Conservation (phyloP, 805 yeast genomes). For the Pichia cephalocereana region DNA sequence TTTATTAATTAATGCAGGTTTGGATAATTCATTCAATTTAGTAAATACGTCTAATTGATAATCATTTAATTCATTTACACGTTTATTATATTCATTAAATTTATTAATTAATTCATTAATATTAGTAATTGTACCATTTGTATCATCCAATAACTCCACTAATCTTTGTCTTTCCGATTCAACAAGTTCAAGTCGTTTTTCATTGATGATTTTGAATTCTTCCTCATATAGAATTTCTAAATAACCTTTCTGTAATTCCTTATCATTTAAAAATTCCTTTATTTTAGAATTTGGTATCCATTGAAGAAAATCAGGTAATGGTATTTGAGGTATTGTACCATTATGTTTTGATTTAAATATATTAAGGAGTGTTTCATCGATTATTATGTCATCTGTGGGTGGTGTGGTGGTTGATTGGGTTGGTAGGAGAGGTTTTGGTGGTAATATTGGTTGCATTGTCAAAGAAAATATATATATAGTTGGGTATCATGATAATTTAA, state of each 20-base stretch:
- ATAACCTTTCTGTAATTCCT: conserved; percentile 14
- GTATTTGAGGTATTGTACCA: conserved; percentile 1
- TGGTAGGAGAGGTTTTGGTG: not conserved
- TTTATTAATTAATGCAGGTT: conserved; percentile 26
- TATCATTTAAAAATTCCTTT: conserved; percentile 12
- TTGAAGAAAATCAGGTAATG: conserved; percentile 16
- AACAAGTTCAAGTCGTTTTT: conserved; percentile 23
- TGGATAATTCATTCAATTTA: conserved; percentile 24
- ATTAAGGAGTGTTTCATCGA: not conserved
- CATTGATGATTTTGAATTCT: conserved; percentile 8
- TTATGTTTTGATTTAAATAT: not conserved
- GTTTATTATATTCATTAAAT: not conserved
- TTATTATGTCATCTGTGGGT: too few relatives aligned
- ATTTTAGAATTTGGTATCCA: conserved; percentile 18
- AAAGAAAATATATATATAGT: too few relatives aligned
- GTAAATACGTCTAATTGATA: conserved; percentile 24
- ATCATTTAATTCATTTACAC: conserved; percentile 14
- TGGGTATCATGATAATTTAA: not conserved
- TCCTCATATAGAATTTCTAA: conserved; percentile 10
- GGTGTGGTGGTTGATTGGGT: too few relatives aligned
- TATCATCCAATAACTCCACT: not conserved
- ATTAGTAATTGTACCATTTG: not conserved
- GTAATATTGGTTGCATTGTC: conserved; percentile 1
- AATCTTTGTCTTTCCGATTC: conserved; percentile 17
- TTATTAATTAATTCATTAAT: too few relatives aligned